A percentile compares a stretch with the other conserved stretches of the same genome.
These are phyloP conservation scores for Dactylorhiza incarnata DNA, from an alignment of 106 monocot species.

Conservation along the genomic window DNA sequence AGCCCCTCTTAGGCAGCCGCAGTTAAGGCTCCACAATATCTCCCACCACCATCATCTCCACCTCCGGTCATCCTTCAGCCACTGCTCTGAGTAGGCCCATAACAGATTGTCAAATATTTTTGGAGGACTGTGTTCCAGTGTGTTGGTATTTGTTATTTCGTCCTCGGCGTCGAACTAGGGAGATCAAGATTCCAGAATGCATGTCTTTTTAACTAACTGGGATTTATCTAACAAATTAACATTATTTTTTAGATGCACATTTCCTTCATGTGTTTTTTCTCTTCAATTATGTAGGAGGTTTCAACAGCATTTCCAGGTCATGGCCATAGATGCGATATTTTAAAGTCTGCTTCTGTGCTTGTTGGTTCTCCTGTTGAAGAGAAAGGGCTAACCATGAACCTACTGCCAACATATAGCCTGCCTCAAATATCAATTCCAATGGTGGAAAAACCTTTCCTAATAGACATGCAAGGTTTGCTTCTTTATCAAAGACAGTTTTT, in stretches of 20 bases:
- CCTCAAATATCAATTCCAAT: slow-evolving; percentile 3
- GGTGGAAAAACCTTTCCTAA: neutral
- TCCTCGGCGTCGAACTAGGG: neutral
- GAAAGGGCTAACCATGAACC: neutral
- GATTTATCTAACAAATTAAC: neutral
- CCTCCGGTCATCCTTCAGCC: too few relatives aligned
- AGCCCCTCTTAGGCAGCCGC: too few relatives aligned
- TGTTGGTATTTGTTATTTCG: neutral
- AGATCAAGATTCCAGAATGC: neutral
- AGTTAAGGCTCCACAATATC: too few relatives aligned
- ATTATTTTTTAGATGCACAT: neutral
- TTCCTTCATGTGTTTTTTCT: neutral
- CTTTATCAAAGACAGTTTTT: neutral
- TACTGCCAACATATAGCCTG: neutral
- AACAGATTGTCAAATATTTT: too few relatives aligned
- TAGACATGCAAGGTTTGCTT: neutral
- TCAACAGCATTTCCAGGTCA: neutral
- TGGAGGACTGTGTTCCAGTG: neutral
- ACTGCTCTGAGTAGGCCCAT: too few relatives aligned
- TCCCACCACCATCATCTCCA: too few relatives aligned
- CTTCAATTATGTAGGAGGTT: neutral
- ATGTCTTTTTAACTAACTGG: neutral
- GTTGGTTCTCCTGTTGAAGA: neutral
- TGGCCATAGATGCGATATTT: neutral
- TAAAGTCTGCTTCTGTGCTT: neutral